Evolutionary conservation across 2,329 filamentous ascomycete genomes (phyloP), one percentile per base, ranked within the genome.

Genomic region (Calonectria hongkongensis): DNA sequence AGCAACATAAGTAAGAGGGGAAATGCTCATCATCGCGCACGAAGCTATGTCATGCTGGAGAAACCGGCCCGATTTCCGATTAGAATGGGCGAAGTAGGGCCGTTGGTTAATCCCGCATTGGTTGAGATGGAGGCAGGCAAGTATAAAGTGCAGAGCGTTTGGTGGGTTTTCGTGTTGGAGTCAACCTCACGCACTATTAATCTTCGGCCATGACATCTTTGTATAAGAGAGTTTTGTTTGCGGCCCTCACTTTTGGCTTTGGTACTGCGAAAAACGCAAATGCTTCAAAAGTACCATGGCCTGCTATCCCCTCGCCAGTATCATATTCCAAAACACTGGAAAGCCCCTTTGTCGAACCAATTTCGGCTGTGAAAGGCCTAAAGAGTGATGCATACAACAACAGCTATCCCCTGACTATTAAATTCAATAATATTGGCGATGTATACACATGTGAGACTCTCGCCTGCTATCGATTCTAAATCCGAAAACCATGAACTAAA

Each of bases 51-150:
- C n/a, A n/a, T 36, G 2, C 27, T 27, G 4, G 16, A 58, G 3
- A 5, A 58, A 21, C 21, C 33, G 54, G 51, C 16, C 54, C 54
- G 54, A 58, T 41, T 58, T 25, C 54, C 54, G 54, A 58, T 41
- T 58, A 33, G 16, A 25, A 36, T 58, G 54, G 18, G 28, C 18
- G 12, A 33, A 27, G 54, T 16, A 4, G 16, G 25, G 21, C 21
- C n/a, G n/a, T 21, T 58, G 13, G 12, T 58, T 41, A 21, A 27
- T 27, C 33, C 33, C 54, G 39, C 54, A 25, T 41, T 18, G 8
- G n/a, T 16, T 13, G n/a, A 18, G 54, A 36, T 10, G 8, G 21
- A 58, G 18, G 18, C 18, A 2, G 21, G 16, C 12, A 21, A 27
- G 54, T 58, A 58, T 58, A 58, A 47, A 27, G 25, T 58, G 33